Conservation (phyloP, 2,329 filamentous ascomycete genomes). For the Aspergillus thermomutatus region DNA sequence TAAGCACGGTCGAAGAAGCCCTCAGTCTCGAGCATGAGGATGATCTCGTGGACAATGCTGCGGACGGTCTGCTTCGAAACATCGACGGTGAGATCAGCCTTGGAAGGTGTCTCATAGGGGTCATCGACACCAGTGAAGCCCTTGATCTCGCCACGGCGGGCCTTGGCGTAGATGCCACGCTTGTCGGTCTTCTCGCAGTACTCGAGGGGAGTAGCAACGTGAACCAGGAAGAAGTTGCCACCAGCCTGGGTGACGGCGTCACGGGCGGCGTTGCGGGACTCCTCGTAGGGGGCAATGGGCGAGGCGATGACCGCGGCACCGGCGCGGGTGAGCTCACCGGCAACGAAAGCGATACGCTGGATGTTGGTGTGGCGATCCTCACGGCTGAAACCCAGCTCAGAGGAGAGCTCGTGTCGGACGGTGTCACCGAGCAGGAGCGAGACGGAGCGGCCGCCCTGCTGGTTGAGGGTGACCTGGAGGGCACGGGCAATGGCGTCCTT, state of each 20-base stretch:
- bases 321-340: conserved; percentile 86
- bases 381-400: conserved; percentile 90
- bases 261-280: conserved; percentile 70
- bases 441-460: conserved; percentile 92
- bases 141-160: conserved; percentile 87
- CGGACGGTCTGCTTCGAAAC: conserved; percentile 81
- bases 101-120: conserved; percentile 81
- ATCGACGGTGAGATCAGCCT: conserved; percentile 82
- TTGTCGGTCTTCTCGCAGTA: conserved; percentile 94
- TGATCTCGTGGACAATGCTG: conserved; percentile 94
- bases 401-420: conserved; percentile 86
- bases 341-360: conserved; percentile 92
- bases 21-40: conserved; percentile 83
- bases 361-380: conserved; percentile 95
- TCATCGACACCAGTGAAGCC: conserved; percentile 98
- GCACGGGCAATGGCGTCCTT: conserved; percentile 96
- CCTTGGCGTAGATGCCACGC: conserved; percentile 80
- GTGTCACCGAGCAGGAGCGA: conserved; percentile 94
- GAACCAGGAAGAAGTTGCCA: conserved; percentile 91
- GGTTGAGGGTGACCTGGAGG: conserved; percentile 94
- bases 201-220: conserved; percentile 90
- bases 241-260: conserved; percentile 72
- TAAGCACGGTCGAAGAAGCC: conserved; percentile 72
- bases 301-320: conserved; percentile 94
- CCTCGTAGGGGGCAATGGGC: conserved; percentile 90